Base-by-base conservation (phyloP, 331 rosid species). In the Phaseolus coccineus region DNA sequence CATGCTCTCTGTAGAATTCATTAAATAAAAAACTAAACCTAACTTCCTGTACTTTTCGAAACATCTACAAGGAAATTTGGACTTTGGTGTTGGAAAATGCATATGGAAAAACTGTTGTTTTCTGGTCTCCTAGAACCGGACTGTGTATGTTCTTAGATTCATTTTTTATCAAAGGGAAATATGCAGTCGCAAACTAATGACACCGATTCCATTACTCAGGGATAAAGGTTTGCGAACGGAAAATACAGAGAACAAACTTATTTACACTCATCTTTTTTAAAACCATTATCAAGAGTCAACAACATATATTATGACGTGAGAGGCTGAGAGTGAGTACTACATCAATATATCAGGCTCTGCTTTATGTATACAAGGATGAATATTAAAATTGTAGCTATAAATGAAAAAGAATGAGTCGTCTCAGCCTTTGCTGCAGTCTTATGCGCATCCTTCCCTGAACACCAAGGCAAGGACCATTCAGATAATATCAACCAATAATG, bases 391-490 rank as follows among this genome's bases (percentile, higher is more conserved):
- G 69, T 22, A 56, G 14, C 76, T 28, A 47, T 40, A 8, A 25
- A 8, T 1, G 4, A 8, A 4, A 6, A 30, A 51, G 56, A 30
- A 24, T 35, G 30, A 66, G 30, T 51, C 68, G 37, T 56, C 31
- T 46, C 58, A 35, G 80, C 59, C 44, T 72, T 37, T 66, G 79
- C 76, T 24, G 72, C 72, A 63, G 28, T 13, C 25, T 42, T 19
- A 24, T 0, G 39, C 48, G 39, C 67, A 57, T 76, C 62, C 37
- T 70, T n/a, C 53, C 19, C 22, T 59, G 66, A 8, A 40, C 69
- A 51, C 69, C 35, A 76, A 47, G 52, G 47, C 6, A 35, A 35
- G 39, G 39, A 48, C 15, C 67, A 67, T 69, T 67, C 65, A 33
- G 15, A 65, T 65, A 55, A 64, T 52, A 56, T 81, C 33, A 77